Conservation (phyloP, 2,329 filamentous ascomycete genomes). For the Colletotrichum cuscutae region DNA sequence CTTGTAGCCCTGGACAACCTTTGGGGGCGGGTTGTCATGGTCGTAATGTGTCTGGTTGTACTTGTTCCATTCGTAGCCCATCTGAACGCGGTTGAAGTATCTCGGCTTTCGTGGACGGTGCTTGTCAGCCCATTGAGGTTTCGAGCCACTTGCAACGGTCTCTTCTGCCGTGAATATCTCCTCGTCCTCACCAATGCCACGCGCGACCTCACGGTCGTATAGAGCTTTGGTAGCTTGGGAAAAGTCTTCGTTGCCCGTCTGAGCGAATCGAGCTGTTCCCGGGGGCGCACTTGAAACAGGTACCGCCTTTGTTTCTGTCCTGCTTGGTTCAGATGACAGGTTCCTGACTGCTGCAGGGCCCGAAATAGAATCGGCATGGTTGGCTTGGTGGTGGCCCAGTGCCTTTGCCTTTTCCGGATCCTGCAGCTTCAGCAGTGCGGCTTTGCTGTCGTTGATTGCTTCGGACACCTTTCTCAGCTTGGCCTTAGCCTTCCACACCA, state of each 20-base stretch:
- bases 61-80: conserved; percentile 99
- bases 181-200: conserved; percentile 91
- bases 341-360: conserved; percentile 25
- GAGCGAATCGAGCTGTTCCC: conserved; percentile 75
- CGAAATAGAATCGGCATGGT: conserved; percentile 48
- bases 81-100: conserved; percentile 98
- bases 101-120: conserved; percentile 90
- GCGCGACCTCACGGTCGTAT: conserved; percentile 92
- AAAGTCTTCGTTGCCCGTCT: conserved; percentile 78
- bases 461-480: conserved; percentile 83
- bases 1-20: conserved; percentile 98
- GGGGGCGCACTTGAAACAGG: conserved; percentile 50
- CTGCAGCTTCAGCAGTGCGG: conserved; percentile 66
- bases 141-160: conserved; percentile 70
- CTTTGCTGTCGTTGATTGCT: conserved; percentile 75
- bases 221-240: conserved; percentile 88
- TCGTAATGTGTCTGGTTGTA: conserved; percentile 99
- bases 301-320: conserved; percentile 40
- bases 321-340: conserved; percentile 27
- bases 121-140: conserved; percentile 84
- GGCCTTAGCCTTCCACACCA: conserved; percentile 92
- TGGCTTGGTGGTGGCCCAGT: conserved; percentile 37
- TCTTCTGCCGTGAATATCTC: conserved; percentile 96
- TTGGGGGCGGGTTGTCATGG: conserved; percentile 96
- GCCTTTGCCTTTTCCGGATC: conserved; percentile 73